Conservation (phyloP, 2,329 filamentous ascomycete genomes). For the Xylariaceae sp. region DNA sequence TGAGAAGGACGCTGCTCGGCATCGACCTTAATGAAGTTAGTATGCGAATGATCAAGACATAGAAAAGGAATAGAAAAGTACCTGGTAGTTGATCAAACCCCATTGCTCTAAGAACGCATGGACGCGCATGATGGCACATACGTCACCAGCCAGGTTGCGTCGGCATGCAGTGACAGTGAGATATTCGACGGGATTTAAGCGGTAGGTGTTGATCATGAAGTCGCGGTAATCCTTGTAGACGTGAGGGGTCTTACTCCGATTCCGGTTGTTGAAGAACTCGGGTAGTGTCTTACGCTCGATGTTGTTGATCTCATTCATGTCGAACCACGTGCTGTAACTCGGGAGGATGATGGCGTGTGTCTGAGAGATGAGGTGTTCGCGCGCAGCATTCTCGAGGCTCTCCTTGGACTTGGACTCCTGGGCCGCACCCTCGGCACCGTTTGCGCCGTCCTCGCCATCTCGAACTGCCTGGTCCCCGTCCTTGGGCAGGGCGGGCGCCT, state of each 20-base stretch:
- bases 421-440: conserved; percentile 42
- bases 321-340: conserved; percentile 98
- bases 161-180: conserved; percentile 94
- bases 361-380: conserved; percentile 86
- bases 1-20: conserved; percentile 91
- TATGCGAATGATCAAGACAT: conserved; percentile 1
- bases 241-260: conserved; percentile 93
- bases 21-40: conserved; percentile 65
- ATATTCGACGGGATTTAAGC: conserved; percentile 91
- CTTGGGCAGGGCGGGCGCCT: conserved; percentile 51
- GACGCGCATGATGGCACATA: conserved; percentile 98
- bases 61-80: conserved; percentile 37
- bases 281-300: conserved; percentile 93
- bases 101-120: conserved; percentile 97
- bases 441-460: conserved; percentile 41
- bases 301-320: conserved; percentile 87
- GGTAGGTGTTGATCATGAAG: conserved; percentile 99
- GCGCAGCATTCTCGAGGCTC: conserved; percentile 75
- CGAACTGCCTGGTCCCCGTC: conserved; percentile 39
- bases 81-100: conserved; percentile 98
- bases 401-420: conserved; percentile 70
- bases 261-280: conserved; percentile 97
- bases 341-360: conserved; percentile 94
- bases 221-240: conserved; percentile 99
- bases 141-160: conserved; percentile 90